Evolutionary conservation across 192 early-diverging fungal species (phyloP), one percentile per base, ranked within the genome.

Genomic region (Cetraspora pellucida): DNA sequence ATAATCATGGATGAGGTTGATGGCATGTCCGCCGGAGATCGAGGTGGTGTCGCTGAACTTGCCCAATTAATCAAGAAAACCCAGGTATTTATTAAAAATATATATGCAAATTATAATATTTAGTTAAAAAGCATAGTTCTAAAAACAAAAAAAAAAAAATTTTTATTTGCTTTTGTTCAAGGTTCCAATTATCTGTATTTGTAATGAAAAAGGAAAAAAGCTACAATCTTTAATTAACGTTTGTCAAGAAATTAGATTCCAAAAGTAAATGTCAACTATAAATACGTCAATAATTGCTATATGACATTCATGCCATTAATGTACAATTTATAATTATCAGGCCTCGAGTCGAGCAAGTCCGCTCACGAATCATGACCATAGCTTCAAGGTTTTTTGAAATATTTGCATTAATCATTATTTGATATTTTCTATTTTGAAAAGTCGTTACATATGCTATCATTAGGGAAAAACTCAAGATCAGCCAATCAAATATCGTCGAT

Each of bases 1-100:
- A 81, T 99, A 8, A 93, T 99, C 54, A 99, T 99, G 98, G 98
- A 99, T 84, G 98, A 99, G 80, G 95, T 98, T 1, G 98, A 99
- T 81, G 98, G 98, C 43, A 99, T 99, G 98, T 95, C 96, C 8
- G 92, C 89, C 46, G 96, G 97, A 25, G 98, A 99, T 81, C 89
- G 96, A 46, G 98, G 97, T 54, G 98, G 98, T 31, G 84, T 82
- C 4, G 88, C 89, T 0, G 95, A 97, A 80, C 84, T 99, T 66
- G 95, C 95, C 64, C 81, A 91, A 69, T 79, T 99, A 57, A 95
- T 99, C 68, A 96, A 95, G 79, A 96, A 93, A 69, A 91, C 94
- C 7, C 88, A 93, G 78, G 92, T 91, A 79, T 66, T 50, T 64
- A 64, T 68, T 49, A 61, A 52, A 70, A 65, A 66, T 66, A 17